Conservation (phyloP, 2,329 filamentous ascomycete genomes). For the Pyricularia grisea region DNA sequence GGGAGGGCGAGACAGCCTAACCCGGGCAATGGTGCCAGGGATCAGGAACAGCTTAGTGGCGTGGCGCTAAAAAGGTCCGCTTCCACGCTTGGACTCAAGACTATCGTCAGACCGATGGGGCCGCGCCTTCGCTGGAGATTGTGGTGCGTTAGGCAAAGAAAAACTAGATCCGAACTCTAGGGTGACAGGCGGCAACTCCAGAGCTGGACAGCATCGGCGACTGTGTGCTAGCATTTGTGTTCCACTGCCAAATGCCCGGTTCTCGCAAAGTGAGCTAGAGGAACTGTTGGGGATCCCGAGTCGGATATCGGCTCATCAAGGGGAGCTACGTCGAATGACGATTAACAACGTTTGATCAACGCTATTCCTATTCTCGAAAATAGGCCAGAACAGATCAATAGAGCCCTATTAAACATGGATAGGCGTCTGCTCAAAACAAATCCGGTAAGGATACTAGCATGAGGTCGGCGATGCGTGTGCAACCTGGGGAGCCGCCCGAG, state of each 20-base stretch:
- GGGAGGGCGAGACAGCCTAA: not conserved
- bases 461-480: not conserved
- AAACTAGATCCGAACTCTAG: not conserved
- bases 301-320: not conserved
- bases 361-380: not conserved
- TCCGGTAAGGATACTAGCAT: not conserved
- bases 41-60: not conserved
- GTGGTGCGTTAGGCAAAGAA: not conserved
- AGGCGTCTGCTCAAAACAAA: not conserved
- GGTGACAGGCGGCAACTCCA: not conserved
- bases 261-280: not conserved
- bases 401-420: not conserved
- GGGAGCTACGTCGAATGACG: not conserved
- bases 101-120: not conserved
- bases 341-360: not conserved
- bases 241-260: not conserved
- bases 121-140: not conserved
- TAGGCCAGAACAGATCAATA: not conserved
- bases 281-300: not conserved
- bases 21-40: not conserved
- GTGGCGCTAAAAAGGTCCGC: not conserved
- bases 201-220: not conserved
- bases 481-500: not conserved
- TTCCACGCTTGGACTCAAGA: not conserved
- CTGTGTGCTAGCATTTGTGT: not conserved